Base-by-base conservation (phyloP, 805 yeast genomes). In the Starmerella stellata region DNA sequence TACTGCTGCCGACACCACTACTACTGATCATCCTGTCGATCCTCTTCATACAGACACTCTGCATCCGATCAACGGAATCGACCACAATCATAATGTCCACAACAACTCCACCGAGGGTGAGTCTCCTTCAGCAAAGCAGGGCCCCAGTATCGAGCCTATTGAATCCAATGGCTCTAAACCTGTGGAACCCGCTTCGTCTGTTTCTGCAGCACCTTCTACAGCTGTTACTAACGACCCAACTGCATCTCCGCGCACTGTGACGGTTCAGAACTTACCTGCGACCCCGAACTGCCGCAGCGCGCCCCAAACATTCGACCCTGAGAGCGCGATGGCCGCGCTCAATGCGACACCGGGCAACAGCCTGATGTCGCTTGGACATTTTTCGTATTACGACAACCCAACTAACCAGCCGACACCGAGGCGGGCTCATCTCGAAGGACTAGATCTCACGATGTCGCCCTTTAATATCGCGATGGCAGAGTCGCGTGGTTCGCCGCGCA, bases 401-500 rank as follows among this genome's bases (percentile, higher is more conserved):
- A 27, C 39, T 4, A 36, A 39, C 14, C 38, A 39, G 19, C 43
- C 42, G 11, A 42, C 47, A 13, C 47, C 47, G 5, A 39, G 44
- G 7, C 38, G 47, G 11, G 30, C 15, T 28, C 29, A 38, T 14
- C 18, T 35, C 4, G 46, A 43, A 13, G 36, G 27, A 21, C 15
- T 40, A 8, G 48, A 44, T 20, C 27, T 45, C 13, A 13, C 33
- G 7, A 24, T 24, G 25, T 40, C 45, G 13, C 45, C 45, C 13
- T 42, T 42, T 28, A 30, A 40, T 11, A 21, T 38, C n/a, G 38
- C 23, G 4, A 24, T 40, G 11, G 36, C 40, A 14, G 48, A 40
- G 33, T 23, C 43, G 8, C 43, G 47, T n/a, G 41, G 39, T 14
- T 45, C 48, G 25, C 48, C 48, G 3, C 30, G 46, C 9, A 35